Evolutionary conservation across 331 rosid genomes (phyloP).

Genomic region (Arachis monticola): DNA sequence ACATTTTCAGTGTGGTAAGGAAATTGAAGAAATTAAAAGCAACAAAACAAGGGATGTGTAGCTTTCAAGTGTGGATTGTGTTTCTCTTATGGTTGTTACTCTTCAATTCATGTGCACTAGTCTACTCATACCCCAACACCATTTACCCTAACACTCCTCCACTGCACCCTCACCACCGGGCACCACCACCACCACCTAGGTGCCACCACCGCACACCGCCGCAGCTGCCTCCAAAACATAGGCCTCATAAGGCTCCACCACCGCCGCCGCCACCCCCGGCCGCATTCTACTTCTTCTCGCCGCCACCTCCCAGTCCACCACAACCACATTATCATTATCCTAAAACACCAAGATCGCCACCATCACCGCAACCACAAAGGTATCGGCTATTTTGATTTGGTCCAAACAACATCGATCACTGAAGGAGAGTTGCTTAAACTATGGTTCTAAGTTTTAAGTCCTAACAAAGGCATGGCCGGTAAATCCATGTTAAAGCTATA

Average conservation of each 20-base stretch:
- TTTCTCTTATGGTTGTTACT: slow-evolving; percentile 36
- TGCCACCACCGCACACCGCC: slow-evolving; percentile 26
- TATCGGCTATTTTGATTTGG: slow-evolving; percentile 16
- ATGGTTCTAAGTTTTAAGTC: not conserved
- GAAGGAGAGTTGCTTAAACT: not conserved
- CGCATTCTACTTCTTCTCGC: slow-evolving; percentile 67
- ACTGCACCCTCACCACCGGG: not conserved
- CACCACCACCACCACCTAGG: slow-evolving; percentile 10
- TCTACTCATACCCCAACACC: slow-evolving; percentile 24
- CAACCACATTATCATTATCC: slow-evolving; percentile 12
- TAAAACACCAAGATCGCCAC: slow-evolving; percentile 8
- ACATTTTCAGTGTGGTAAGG: not conserved
- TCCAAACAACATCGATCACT: not conserved
- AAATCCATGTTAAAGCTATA: not conserved
- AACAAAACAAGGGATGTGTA: slow-evolving; percentile 23
- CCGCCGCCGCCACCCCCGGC: slow-evolving; percentile 43
- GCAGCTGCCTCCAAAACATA: slow-evolving; percentile 27
- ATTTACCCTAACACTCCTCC: not conserved
- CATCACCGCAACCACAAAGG: slow-evolving; percentile 24
- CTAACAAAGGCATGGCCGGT: not conserved
- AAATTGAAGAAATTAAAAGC: not conserved
- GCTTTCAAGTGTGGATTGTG: slow-evolving; percentile 32
- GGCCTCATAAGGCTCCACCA: slow-evolving; percentile 11
- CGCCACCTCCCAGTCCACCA: slow-evolving; percentile 65
- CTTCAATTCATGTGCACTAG: slow-evolving; percentile 36